These are phyloP conservation scores for Entamoeba nuttalli DNA, from an alignment of 208 protist genomes.

Conservation along the genomic window DNA sequence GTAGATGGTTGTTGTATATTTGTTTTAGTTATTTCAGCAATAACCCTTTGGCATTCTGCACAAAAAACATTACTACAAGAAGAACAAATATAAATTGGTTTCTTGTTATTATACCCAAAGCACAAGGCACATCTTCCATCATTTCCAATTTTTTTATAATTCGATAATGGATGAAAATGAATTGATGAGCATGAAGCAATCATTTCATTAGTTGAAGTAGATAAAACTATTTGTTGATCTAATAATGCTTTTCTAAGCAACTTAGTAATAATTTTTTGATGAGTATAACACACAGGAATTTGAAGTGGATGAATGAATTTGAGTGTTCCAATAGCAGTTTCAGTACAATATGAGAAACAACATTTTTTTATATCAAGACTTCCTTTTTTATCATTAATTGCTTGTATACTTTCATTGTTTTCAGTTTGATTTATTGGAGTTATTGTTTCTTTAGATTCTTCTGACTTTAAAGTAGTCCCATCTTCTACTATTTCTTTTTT, in stretches of 20 bases:
- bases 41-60: background rate
- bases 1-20: background rate
- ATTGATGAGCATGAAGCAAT: background rate
- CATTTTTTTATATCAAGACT: background rate
- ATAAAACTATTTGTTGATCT: background rate
- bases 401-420: background rate
- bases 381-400: background rate
- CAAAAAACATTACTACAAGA: background rate
- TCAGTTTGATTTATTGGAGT: background rate
- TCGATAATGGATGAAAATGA: background rate
- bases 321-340: background rate
- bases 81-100: background rate
- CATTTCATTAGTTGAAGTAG: background rate
- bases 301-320: background rate
- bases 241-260: background rate
- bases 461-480: background rate
- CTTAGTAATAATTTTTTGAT: background rate
- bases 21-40: background rate
- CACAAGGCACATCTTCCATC: background rate
- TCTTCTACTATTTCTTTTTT: background rate
- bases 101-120: background rate
- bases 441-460: background rate
- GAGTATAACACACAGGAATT: background rate
- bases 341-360: background rate
- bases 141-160: background rate